Percentiles rank a stretch among this genome's conserved stretches.
Evolutionary conservation across 495 filamentous ascomycete genomes (phyloP).

Genomic region (Talaromyces stipitatus): DNA sequence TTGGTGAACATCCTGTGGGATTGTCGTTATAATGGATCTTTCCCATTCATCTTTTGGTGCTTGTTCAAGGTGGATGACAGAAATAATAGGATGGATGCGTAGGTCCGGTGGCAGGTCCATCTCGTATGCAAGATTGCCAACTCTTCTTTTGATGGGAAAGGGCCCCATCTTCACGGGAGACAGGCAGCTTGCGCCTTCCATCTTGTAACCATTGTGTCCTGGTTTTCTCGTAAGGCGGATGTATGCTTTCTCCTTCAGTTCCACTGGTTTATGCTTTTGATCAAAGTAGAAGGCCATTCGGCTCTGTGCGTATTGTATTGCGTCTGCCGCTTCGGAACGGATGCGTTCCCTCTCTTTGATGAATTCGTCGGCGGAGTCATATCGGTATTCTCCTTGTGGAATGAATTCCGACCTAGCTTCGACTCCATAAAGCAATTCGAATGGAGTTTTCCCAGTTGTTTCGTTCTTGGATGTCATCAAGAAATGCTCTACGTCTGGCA

Average conservation of each 20-base stretch:
- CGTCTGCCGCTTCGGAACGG: not conserved
- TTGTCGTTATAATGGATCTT: not conserved
- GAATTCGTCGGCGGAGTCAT: not conserved
- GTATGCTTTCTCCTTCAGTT: not conserved
- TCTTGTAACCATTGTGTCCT: not conserved
- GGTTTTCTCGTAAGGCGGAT: not conserved
- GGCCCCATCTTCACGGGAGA: slow-evolving; percentile 4
- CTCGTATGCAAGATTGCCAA: slow-evolving; percentile 10
- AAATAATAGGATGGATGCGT: slow-evolving; percentile 12
- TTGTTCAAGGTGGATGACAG: slow-evolving; percentile 7
- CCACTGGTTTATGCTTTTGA: not conserved
- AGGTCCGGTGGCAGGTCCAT: slow-evolving; percentile 9
- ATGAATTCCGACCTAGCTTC: not conserved
- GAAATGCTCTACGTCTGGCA: not conserved
- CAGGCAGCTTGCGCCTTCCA: not conserved
- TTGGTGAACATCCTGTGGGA: not conserved
- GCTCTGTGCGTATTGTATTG: not conserved
- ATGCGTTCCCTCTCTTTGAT: not conserved
- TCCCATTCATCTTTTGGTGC: not conserved
- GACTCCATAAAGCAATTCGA: not conserved
- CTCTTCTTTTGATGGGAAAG: slow-evolving; percentile 7
- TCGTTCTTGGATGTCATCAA: not conserved
- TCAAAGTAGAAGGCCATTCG: not conserved
- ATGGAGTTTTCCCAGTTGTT: not conserved
- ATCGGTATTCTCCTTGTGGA: not conserved